Evolutionary conservation across 192 early-diverging fungal species (phyloP), one percentile per base, ranked within the genome.

Genomic region (Umbelopsis sp.): DNA sequence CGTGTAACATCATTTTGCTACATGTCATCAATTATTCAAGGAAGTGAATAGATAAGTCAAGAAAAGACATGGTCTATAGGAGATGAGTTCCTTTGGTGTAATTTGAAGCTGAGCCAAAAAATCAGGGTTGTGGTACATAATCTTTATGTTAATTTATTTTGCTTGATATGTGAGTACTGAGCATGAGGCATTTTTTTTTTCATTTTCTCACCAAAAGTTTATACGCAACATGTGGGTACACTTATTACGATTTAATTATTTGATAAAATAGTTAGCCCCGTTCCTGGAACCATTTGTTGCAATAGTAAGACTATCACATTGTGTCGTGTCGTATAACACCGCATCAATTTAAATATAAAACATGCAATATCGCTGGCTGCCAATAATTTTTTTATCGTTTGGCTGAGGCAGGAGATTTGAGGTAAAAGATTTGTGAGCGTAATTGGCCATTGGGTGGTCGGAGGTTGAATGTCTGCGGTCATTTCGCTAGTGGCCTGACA

Each of bases 401-500:
- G 26, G 26, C 56, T 62, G 26, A 3, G 17, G 14, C 32, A 32
- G 4, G 12, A 31, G 56, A 1, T 26, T 34, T 5, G 7, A 17
- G 31, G 56, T 6, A 34, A 32, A 62, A 26, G 31, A 62, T 34
- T 29, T 36, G 56, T 62, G 56, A 62, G 56, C 56, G 56, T 62
- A 62, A 62, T 34, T 62, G 56, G 56, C 56, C n/a, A 62, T 62
- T 62, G 56, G 56, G 29, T 31, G 14, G 56, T 22, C 56, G 56
- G 56, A 62, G 34, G 56, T 34, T 62, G 31, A 62, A 62, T 62
- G 26, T 31, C 17, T 62, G 56, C 56, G 56, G 56, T 62, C 31
- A 62, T 62, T 62, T 62, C 56, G 56, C 56, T 36, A 62, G 56
- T 62, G 56, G 56, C 29, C 56, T 62, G 53, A 56, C 53, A 25